These are phyloP conservation scores for Akanthomyces uredinophilus DNA, from an alignment of 2,329 filamentous ascomycete genomes.

Conservation along the genomic window DNA sequence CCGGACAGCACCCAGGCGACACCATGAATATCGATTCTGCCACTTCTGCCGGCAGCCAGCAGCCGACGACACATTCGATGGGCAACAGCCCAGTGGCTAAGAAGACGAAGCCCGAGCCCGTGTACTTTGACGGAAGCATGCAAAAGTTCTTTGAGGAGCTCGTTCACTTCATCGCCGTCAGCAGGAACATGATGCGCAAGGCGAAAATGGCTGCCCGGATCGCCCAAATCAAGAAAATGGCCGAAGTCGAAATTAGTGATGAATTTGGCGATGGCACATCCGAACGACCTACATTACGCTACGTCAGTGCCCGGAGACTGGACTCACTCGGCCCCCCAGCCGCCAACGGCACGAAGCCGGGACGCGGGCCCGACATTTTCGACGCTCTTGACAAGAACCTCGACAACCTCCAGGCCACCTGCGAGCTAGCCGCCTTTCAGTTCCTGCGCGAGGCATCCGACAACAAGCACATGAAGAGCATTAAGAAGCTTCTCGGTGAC, in stretches of 20 bases:
- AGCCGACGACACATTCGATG: background rate
- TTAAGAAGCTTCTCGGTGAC: slow-evolving; percentile 59
- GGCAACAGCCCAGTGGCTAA: background rate
- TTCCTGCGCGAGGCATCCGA: slow-evolving; percentile 86
- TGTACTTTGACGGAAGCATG: slow-evolving; percentile 88
- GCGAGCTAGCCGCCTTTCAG: slow-evolving; percentile 82
- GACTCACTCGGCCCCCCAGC: slow-evolving; percentile 20
- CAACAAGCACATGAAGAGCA: slow-evolving; percentile 65
- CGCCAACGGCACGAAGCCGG: slow-evolving; percentile 20
- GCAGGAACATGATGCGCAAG: slow-evolving; percentile 79
- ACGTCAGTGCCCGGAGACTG: slow-evolving; percentile 34
- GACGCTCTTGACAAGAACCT: slow-evolving; percentile 73
- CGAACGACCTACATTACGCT: slow-evolving; percentile 26
- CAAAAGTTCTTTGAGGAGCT: slow-evolving; percentile 78
- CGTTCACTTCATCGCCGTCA: slow-evolving; percentile 74
- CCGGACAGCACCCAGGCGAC: background rate
- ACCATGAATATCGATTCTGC: slow-evolving; percentile 8
- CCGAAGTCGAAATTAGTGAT: slow-evolving; percentile 53
- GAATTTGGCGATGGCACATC: slow-evolving; percentile 37
- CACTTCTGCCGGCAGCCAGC: background rate
- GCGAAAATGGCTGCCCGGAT: slow-evolving; percentile 79
- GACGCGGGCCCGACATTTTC: slow-evolving; percentile 45
- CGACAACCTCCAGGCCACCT: slow-evolving; percentile 74
- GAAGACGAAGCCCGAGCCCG: slow-evolving; percentile 51
- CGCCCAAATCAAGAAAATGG: slow-evolving; percentile 57